Percentiles rank a stretch among this genome's conserved stretches.
Evolutionary conservation across 2,329 filamentous ascomycete species (phyloP).

Genomic region (Bipolaris bicolor): DNA sequence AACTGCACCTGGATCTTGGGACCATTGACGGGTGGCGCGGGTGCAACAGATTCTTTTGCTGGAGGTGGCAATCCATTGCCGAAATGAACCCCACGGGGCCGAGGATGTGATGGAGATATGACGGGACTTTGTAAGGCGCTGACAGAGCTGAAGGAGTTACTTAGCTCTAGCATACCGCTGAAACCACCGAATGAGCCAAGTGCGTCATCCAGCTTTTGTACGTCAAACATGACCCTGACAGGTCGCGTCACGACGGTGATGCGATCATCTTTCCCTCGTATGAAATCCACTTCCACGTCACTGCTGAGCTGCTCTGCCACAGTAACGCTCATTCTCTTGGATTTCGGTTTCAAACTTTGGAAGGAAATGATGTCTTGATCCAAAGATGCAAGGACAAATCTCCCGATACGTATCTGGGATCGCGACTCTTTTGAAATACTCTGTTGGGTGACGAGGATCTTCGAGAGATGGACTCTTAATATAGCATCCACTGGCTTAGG

Average conservation of each 20-base stretch:
- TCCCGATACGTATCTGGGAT: constrained; percentile 45
- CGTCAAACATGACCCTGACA: constrained; percentile 75
- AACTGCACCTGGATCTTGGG: constrained; percentile 77
- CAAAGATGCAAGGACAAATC: constrained; percentile 56
- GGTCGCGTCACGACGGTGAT: constrained; percentile 77
- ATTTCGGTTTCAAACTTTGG: constrained; percentile 40
- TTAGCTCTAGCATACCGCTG: constrained; percentile 87
- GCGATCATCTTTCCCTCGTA: constrained; percentile 39
- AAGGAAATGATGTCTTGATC: constrained; percentile 61
- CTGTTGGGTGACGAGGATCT: constrained; percentile 33
- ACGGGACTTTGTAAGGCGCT: constrained; percentile 56
- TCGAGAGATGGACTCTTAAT: constrained; percentile 31
- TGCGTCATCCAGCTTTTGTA: constrained; percentile 82
- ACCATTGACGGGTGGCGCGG: constrained; percentile 17
- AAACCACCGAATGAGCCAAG: constrained; percentile 89
- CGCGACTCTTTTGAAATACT: constrained; percentile 19
- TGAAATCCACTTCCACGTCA: constrained; percentile 44
- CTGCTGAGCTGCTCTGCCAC: constrained; percentile 33
- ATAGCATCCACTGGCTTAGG: constrained; percentile 38
- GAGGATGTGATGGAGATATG: constrained; percentile 36
- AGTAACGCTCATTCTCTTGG: constrained; percentile 30
- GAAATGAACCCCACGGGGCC: constrained; percentile 63
- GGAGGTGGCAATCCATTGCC: constrained; percentile 52
- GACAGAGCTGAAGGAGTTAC: constrained; percentile 79
- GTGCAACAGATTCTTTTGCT: constrained; percentile 18